phyloP scores from a whole-genome alignment of 805 yeast species.

The Candida namnaoensis region DNA sequence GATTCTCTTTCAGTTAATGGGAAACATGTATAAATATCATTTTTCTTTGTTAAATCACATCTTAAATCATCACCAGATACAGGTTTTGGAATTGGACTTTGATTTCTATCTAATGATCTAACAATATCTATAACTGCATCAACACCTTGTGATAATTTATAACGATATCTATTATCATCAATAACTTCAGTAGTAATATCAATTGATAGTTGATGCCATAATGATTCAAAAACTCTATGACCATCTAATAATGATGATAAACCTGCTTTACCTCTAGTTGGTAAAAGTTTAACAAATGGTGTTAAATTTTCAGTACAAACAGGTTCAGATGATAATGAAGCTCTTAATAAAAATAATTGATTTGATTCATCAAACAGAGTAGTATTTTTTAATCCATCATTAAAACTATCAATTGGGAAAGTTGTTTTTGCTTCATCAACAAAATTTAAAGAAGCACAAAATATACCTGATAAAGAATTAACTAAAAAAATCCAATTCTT shows the following conservation, averaged over 20 bases:
- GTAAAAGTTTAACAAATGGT: conserved; percentile 82
- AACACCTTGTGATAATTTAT: conserved; percentile 55
- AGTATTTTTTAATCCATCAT: conserved; percentile 4
- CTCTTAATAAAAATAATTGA: conserved; percentile 53
- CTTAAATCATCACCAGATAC: conserved; percentile 56
- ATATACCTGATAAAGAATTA: conserved; percentile 77
- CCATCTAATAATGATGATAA: conserved; percentile 81
- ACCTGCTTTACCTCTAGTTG: conserved; percentile 90
- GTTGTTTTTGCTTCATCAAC: conserved; percentile 77
- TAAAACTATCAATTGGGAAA: conserved; percentile 38
- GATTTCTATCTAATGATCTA: conserved; percentile 51
- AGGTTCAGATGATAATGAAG: conserved; percentile 91
- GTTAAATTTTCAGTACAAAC: conserved; percentile 95
- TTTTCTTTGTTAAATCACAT: conserved; percentile 61
- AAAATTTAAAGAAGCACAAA: conserved; percentile 91
- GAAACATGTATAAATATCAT: conserved; percentile 65
- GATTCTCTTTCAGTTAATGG: conserved; percentile 50
- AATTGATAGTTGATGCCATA: conserved; percentile 91
- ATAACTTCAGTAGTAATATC: conserved; percentile 59
- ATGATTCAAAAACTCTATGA: conserved; percentile 80
- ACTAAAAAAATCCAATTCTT: conserved; percentile 63
- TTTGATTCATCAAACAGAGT: conserved; percentile 22
- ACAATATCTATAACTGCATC: conserved; percentile 68
- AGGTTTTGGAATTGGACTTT: conserved; percentile 76
- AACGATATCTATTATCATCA: conserved; percentile 30